These are phyloP conservation scores for Diutina sp. DNA, from an alignment of 1,139 yeast genomes.

Conservation along the genomic window DNA sequence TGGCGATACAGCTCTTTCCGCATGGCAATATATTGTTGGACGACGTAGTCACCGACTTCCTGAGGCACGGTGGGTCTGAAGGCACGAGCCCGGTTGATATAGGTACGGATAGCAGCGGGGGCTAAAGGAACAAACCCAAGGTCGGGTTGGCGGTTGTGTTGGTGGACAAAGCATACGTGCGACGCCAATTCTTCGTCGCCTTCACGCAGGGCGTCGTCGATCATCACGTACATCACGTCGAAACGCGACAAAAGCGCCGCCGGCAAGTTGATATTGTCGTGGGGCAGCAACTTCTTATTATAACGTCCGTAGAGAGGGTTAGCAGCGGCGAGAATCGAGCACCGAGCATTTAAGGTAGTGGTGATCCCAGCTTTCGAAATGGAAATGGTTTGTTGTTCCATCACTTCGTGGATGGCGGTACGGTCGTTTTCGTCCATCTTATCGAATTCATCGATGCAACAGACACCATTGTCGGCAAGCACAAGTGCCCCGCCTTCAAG, in stretches of 20 bases:
- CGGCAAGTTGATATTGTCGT: conserved; percentile 91
- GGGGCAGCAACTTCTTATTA: conserved; percentile 81
- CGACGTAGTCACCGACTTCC: conserved; percentile 80
- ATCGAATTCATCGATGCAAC: conserved; percentile 98
- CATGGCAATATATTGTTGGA: conserved; percentile 77
- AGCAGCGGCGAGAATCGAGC: conserved; percentile 95
- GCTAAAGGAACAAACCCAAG: conserved; percentile 67
- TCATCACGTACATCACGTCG: conserved; percentile 74
- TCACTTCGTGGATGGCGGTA: conserved; percentile 97
- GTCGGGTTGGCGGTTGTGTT: conserved; percentile 80
- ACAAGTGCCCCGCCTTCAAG: conserved; percentile 98
- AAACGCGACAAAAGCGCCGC: conserved; percentile 95
- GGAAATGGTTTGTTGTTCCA: conserved; percentile 98
- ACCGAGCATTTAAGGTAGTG: conserved; percentile 90
- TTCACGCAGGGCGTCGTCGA: conserved; percentile 77
- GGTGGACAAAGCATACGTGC: conserved; percentile 93
- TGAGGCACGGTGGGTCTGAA: conserved; percentile 80
- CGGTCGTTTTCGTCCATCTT: conserved; percentile 97
- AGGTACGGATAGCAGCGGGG: conserved; percentile 74
- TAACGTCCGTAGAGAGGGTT: conserved; percentile 95
- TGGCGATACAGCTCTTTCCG: conserved; percentile 81
- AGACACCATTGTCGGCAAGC: conserved; percentile 93
- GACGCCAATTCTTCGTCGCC: conserved; percentile 77
- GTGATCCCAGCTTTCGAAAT: conserved; percentile 97
- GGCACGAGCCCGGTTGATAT: conserved; percentile 74